Percentiles rank a stretch among this genome's conserved stretches.
These are phyloP conservation scores for Tillandsia fasciculata DNA, from an alignment of 176 grass and related monocot species.

Conservation along the genomic window DNA sequence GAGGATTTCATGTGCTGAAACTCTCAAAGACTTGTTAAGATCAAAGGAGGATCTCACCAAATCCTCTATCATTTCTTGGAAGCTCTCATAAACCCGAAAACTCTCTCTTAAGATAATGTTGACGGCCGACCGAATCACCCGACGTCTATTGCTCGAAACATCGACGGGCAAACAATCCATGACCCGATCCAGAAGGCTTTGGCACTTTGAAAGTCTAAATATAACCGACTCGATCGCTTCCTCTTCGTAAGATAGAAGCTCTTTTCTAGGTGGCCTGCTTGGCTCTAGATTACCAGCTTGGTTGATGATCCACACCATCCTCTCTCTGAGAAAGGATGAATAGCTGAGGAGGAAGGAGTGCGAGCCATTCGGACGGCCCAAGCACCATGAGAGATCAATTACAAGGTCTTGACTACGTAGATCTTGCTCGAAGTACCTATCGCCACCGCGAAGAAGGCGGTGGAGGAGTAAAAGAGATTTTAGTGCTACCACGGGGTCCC, in stretches of 20 bases:
- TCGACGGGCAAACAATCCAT: constrained; percentile 56
- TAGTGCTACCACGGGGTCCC: constrained; percentile 39
- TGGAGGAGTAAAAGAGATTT: constrained; percentile 62
- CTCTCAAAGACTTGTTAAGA: constrained; percentile 22
- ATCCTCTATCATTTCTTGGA: constrained; percentile 40
- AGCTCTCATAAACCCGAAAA: constrained; percentile 71
- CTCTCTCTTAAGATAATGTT: constrained; percentile 83
- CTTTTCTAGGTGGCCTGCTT: background rate
- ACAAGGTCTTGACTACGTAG: constrained; percentile 56
- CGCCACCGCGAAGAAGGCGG: constrained; percentile 79
- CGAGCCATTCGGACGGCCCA: constrained; percentile 13
- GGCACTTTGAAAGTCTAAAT: constrained; percentile 57
- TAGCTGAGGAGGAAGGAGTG: constrained; percentile 67
- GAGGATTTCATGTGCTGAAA: constrained; percentile 39
- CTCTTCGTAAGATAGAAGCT: constrained; percentile 13
- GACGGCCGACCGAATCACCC: constrained; percentile 40
- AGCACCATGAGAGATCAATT: constrained; percentile 25
- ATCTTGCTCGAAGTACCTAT: constrained; percentile 82
- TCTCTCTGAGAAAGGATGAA: constrained; percentile 69
- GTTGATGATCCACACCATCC: constrained; percentile 71
- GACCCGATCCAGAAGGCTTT: constrained; percentile 63
- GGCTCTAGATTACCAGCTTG: constrained; percentile 80
- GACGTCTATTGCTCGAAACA: constrained; percentile 29
- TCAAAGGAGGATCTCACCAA: constrained; percentile 20
- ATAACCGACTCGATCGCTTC: constrained; percentile 23